Conservation (phyloP, 2,329 filamentous ascomycete species). For the Monascus ruber region DNA sequence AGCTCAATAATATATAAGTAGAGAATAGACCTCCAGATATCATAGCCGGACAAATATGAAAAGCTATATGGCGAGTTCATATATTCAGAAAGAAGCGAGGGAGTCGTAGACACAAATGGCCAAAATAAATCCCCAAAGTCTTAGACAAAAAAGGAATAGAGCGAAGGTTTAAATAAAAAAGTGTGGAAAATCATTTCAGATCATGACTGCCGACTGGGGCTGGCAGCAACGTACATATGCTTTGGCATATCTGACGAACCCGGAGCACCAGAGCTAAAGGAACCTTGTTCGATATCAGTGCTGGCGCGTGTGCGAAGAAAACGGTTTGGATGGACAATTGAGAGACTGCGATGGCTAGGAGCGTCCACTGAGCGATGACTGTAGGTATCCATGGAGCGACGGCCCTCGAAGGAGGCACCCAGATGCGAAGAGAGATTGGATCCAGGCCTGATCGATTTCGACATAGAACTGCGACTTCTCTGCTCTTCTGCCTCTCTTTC, state of each 20-base stretch:
- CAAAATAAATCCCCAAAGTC: too few species aligned
- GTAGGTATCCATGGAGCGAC: constrained; percentile 18
- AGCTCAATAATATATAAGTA: too few species aligned
- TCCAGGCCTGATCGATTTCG: constrained; percentile 7
- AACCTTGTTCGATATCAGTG: not conserved
- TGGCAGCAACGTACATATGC: constrained; percentile 1
- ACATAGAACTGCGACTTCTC: constrained; percentile 15
- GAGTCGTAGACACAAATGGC: too few species aligned
- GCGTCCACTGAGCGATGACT: constrained; percentile 1
- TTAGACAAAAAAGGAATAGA: not conserved
- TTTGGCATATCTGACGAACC: not conserved
- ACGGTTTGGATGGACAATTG: not conserved
- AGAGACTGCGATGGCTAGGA: not conserved
- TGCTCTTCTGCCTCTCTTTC: constrained; percentile 23
- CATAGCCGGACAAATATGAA: too few species aligned
- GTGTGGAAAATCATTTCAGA: not conserved
- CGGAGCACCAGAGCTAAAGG: not conserved
- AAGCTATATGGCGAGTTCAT: too few species aligned
- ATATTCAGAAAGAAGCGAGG: too few species aligned
- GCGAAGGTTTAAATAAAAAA: too few species aligned
- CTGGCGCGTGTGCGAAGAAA: not conserved
- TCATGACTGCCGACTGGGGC: constrained; percentile 11
- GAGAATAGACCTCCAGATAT: too few species aligned
- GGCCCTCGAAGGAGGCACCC: constrained; percentile 14
- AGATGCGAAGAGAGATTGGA: constrained; percentile 14